Conservation (phyloP, 2,329 filamentous ascomycete species). For the Xylariaceae sp. region DNA sequence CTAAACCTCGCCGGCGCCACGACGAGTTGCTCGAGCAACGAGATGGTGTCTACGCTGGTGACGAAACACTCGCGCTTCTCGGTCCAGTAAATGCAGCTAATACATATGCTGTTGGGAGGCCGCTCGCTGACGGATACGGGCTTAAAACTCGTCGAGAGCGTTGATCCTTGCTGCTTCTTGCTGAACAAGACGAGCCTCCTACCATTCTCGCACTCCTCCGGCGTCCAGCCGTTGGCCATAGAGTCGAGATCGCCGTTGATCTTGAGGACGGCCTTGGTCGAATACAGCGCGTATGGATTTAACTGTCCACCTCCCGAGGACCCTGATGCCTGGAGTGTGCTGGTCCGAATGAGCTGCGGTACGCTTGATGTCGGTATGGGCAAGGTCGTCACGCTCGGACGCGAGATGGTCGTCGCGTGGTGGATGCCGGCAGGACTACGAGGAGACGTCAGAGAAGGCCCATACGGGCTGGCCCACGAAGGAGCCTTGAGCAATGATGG, state of each 20-base stretch:
- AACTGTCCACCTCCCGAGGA: conserved; percentile 55
- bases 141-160: conserved; percentile 80
- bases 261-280: conserved; percentile 83
- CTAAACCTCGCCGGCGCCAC: conserved; percentile 78
- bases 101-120: conserved; percentile 83
- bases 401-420: conserved; percentile 49
- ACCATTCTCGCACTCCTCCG: conserved; percentile 79
- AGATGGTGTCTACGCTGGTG: conserved; percentile 96
- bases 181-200: conserved; percentile 88
- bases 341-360: conserved; percentile 62
- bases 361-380: conserved; percentile 52
- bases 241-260: conserved; percentile 82
- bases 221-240: conserved; percentile 84
- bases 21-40: conserved; percentile 89
- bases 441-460: conserved; percentile 47
- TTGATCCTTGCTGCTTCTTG: conserved; percentile 80
- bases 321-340: conserved; percentile 53
- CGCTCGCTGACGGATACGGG: conserved; percentile 80
- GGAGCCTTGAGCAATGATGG: conserved; percentile 45
- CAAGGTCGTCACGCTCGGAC: conserved; percentile 55
- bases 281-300: conserved; percentile 81
- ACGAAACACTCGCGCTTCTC: conserved; percentile 91
- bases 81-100: conserved; percentile 97
- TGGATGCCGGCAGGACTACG: conserved; percentile 49
- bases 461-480: conserved; percentile 52